These are phyloP conservation scores for Fusarium sp. DNA, from an alignment of 2,329 filamentous ascomycete species.

Conservation along the genomic window DNA sequence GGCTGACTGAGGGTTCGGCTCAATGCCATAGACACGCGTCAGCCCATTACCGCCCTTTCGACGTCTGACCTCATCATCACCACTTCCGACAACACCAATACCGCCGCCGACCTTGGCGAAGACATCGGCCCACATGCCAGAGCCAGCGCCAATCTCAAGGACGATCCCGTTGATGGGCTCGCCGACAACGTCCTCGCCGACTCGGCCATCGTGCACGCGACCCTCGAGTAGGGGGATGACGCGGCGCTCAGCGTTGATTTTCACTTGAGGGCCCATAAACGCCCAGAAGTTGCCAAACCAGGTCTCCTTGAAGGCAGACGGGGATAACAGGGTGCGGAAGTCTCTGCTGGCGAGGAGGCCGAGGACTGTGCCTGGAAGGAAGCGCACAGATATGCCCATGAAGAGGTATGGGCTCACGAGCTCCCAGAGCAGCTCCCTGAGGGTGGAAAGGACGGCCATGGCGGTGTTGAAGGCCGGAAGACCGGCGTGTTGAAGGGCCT, in stretches of 20 bases:
- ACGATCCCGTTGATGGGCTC: slow-evolving; percentile 66
- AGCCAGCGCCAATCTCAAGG: slow-evolving; percentile 75
- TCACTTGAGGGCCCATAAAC: slow-evolving; percentile 66
- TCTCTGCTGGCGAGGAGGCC: slow-evolving; percentile 57
- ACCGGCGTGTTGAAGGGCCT: neutral
- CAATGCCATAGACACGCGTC: slow-evolving; percentile 73
- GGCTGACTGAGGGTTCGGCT: slow-evolving; percentile 73
- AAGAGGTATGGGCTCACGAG: slow-evolving; percentile 69
- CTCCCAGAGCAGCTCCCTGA: slow-evolving; percentile 49
- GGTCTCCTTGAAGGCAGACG: slow-evolving; percentile 58
- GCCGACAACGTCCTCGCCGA: slow-evolving; percentile 53
- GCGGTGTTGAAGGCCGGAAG: slow-evolving; percentile 3
- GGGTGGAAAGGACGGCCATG: slow-evolving; percentile 47
- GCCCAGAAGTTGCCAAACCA: slow-evolving; percentile 78
- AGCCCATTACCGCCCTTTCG: slow-evolving; percentile 47
- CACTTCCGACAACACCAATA: neutral
- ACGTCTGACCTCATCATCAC: slow-evolving; percentile 40
- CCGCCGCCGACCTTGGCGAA: slow-evolving; percentile 56
- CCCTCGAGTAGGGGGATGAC: slow-evolving; percentile 72
- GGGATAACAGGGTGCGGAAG: slow-evolving; percentile 58
- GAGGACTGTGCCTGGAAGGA: slow-evolving; percentile 67
- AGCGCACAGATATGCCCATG: slow-evolving; percentile 63
- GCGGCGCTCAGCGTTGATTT: slow-evolving; percentile 56
- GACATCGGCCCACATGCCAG: slow-evolving; percentile 72
- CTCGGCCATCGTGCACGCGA: slow-evolving; percentile 56